Base-by-base conservation (phyloP, 2,329 filamentous ascomycete genomes). In the Drechmeria coniospora region DNA sequence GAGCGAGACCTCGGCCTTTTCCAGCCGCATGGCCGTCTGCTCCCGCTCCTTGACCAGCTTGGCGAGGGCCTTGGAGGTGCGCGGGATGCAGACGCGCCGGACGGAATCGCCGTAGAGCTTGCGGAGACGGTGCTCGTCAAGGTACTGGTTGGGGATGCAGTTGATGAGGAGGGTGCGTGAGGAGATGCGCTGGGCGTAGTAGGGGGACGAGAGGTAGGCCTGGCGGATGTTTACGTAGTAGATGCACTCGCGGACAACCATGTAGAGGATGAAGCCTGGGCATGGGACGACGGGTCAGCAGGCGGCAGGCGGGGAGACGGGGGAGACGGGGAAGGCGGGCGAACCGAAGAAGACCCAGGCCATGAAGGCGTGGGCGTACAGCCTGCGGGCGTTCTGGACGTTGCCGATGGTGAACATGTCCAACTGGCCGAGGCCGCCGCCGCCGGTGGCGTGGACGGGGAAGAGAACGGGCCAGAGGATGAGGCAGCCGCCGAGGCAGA, bases 211-310 rank as follows among this genome's bases (percentile, higher is more conserved):
- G 22, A 92, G 70, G 55, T 92, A 94, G 0, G 87, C 87, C 55
- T 95, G 87, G 36, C 86, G 79, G 28, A 95, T 57, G 45, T 92
- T 92, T 59, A 94, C 79, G 54, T 82, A 92, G 65, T 77, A 93
- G 41, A 95, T 79, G 47, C 73, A 76, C 53, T 95, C 87, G 32
- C 87, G 71, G 31, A 84, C 79, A 36, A 95, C 72, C 45, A 82
- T 76, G 54, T 81, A 90, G 51, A 95, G 77, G 38, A 95, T 65
- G 47, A 95, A 95, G 25, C 70, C 71, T 51, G 79, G n/a, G 4
- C n/a, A 2, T 10, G 7, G 4, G 24, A n/a, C n/a, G n/a, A n/a
- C 10, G 7, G 6, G 24, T 31, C 21, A 31, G 23, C 25, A 15
- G 4, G 12, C 13, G 15, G 8, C 5, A 7, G 11, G 15, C 6